Base-by-base conservation (phyloP, 169 alveolate genomes). In the Eimeria acervulina region DNA sequence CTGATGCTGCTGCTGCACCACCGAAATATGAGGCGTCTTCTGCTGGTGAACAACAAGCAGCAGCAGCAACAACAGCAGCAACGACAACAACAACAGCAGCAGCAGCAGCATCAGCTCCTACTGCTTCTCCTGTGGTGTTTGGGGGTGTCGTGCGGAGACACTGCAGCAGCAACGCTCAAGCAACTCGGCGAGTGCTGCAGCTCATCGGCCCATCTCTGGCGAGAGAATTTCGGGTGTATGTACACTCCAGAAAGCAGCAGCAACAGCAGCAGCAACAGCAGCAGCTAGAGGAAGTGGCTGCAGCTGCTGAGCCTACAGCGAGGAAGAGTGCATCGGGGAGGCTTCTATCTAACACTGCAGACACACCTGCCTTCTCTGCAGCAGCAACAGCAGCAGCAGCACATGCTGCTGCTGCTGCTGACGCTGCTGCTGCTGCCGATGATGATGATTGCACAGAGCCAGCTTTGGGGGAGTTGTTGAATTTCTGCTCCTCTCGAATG, bases 141-240 rank as follows among this genome's bases (percentile, higher is more conserved):
- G 96, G 96, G 47, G 96, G 96, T 38, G 68, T 92, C 23, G 70
- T 92, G 33, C 66, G 96, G 38, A 42, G 70, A 31, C 96, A 92
- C 52, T 52, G 80, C 31, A 78, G 74, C 92, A 92, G 96, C 92
- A 92, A 92, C 96, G 47, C 63, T 26, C 92, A 52, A n/a, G 96
- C 96, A 0, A 40, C 74, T 19, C 66, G 55, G 17, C 85, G 59
- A 4, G 84, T 92, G 47, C 44, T 66, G 55, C 88, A 12, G 59
- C 88, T 90, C 3, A 63, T 90, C 23, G 95, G 95, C 36, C 89
- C 95, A 7, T 38, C 95, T n/a, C 74, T 63, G 8, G 76, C 84
- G 31, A 21, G 36, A 5, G 95, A 63, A 33, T 90, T 90, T 33
- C 88, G 76, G 40, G 70, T 28, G 6, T 44, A 55, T 83, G 76